Base-by-base conservation (phyloP, 495 filamentous ascomycete genomes). In the Halenospora varia region DNA sequence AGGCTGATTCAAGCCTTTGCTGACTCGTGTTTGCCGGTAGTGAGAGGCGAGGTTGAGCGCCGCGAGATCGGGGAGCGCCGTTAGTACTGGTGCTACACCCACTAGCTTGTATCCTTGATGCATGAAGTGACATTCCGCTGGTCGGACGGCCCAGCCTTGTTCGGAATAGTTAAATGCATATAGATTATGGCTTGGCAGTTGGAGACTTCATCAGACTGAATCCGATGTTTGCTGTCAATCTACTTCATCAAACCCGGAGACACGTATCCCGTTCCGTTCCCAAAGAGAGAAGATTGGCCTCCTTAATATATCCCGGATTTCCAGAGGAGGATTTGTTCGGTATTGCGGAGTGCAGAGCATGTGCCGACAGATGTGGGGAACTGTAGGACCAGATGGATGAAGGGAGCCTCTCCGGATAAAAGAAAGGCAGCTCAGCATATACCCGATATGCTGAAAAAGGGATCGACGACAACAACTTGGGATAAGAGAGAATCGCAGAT, bases 281-380 rank as follows among this genome's bases (percentile, higher is more conserved):
- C 3, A n/a, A 49, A 49, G 47, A 8, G 35, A 46, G 15, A n/a
- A n/a, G 15, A n/a, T 17, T 45, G 42, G 11, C 42, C 42, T 45
- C 11, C 18, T 45, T 45, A 45, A 45, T 45, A 45, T 45, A 17
- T 45, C 18, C 42, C 6, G 3, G 8, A 24, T 15, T 20, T 45
- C 42, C 42, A 45, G 8, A 24, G 3, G 8, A n/a, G 47, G 8
- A 2, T 24, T 24, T 25, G 19, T 49, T 19, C 23, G 47, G 47
- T 49, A 49, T 24, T 49, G 47, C 47, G 47, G 47, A 49, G 47
- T 49, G 47, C 47, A 49, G 47, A 10, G 9, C 47, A 25, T 24
- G 3, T 24, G 20, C 19, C 47, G 19, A 20, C 19, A 23, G 47
- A n/a, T 49, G 47, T 49, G 47, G 47, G 47, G 47, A 24, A 49